These are phyloP conservation scores for Yamadazyma oceani DNA, from an alignment of 1,139 yeast genomes.

Conservation along the genomic window DNA sequence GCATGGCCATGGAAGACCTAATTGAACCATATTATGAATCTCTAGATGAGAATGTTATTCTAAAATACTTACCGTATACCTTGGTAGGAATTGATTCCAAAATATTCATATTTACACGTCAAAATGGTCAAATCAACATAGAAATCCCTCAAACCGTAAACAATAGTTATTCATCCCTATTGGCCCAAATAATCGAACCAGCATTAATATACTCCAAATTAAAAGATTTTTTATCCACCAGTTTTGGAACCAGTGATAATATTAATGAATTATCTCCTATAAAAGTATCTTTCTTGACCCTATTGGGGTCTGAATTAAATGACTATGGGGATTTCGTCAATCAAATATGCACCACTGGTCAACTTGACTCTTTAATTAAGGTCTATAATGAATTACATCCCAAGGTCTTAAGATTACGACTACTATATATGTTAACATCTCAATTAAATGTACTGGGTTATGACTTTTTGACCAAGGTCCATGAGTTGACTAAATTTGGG, in stretches of 20 bases:
- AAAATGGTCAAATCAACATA: slow-evolving; percentile 23
- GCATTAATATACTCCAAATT: slow-evolving; percentile 64
- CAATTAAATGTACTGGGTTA: slow-evolving; percentile 49
- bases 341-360: slow-evolving; percentile 42
- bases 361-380: slow-evolving; percentile 30
- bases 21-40: slow-evolving; percentile 37
- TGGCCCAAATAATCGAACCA: slow-evolving; percentile 66
- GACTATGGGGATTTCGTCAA: slow-evolving; percentile 59
- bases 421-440: slow-evolving; percentile 46
- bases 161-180: slow-evolving; percentile 56
- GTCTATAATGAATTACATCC: slow-evolving; percentile 45
- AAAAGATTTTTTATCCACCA: slow-evolving; percentile 11
- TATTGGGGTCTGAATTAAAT: slow-evolving; percentile 51
- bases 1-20: slow-evolving; percentile 17
- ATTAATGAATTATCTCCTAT: slow-evolving; percentile 45
- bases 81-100: slow-evolving; percentile 74
- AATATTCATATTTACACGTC: slow-evolving; percentile 48
- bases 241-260: slow-evolving; percentile 2
- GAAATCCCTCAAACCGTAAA: slow-evolving; percentile 55
- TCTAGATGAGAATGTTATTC: slow-evolving; percentile 47
- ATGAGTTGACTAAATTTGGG: slow-evolving; percentile 59
- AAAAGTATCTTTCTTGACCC: slow-evolving; percentile 63
- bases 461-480: slow-evolving; percentile 54
- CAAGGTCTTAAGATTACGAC: slow-evolving; percentile 55
- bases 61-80: slow-evolving; percentile 63